These are phyloP conservation scores for Clonostachys rhizophaga DNA, from an alignment of 2,329 filamentous ascomycete species.

Conservation along the genomic window DNA sequence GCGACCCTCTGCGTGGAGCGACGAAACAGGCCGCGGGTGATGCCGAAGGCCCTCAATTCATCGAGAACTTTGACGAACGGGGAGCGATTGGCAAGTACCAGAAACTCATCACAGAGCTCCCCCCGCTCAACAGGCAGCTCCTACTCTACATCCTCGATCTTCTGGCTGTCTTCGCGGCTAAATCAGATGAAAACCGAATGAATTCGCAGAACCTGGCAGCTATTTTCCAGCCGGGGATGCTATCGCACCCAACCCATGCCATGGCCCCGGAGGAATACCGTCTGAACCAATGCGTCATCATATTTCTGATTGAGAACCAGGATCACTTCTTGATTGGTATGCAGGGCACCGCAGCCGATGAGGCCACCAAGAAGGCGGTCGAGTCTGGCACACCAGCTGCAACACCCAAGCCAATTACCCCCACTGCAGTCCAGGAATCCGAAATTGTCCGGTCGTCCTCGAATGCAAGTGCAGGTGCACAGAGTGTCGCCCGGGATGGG, in stretches of 20 bases:
- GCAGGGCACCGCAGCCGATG: conserved; percentile 97
- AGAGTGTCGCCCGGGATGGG: conserved; percentile 78
- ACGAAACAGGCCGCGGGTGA: conserved; percentile 71
- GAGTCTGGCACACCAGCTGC: conserved; percentile 61
- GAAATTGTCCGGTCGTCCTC: conserved; percentile 66
- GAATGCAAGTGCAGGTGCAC: conserved; percentile 82
- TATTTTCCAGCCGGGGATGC: conserved; percentile 95
- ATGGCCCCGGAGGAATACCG: conserved; percentile 95
- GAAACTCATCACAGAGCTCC: conserved; percentile 84
- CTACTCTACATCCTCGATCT: conserved; percentile 94
- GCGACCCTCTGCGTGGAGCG: conserved; percentile 69
- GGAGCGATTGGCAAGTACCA: conserved; percentile 82
- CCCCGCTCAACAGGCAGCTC: conserved; percentile 87
- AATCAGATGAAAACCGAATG: conserved; percentile 96
- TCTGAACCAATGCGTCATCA: conserved; percentile 92
- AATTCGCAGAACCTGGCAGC: conserved; percentile 89
- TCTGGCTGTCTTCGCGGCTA: conserved; percentile 93
- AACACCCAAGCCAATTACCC: conserved; percentile 13
- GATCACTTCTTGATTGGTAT: conserved; percentile 98
- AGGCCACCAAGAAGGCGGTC: conserved; percentile 61
- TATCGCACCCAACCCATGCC: conserved; percentile 90
- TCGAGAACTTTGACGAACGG: conserved; percentile 58
- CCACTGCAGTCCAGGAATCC: conserved; percentile 47
- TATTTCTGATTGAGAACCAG: conserved; percentile 97
- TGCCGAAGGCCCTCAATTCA: conserved; percentile 63